phyloP scores from a whole-genome alignment of 169 alveolate genomes.

The Theileria annulata region DNA sequence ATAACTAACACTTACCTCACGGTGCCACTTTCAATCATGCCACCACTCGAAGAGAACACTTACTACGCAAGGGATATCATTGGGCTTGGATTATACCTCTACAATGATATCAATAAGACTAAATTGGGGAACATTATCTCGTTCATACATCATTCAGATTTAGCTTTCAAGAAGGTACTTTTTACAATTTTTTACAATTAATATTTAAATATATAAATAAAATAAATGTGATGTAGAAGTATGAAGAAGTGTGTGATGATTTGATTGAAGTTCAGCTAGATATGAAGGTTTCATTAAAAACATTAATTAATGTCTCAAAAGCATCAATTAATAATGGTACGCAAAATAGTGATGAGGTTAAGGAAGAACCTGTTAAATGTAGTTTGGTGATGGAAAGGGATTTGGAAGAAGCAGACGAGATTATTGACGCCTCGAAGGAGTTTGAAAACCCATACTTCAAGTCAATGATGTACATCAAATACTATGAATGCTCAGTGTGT shows the following conservation, averaged over 20 bases:
- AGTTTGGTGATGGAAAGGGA: conserved; percentile 47
- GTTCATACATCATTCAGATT: conserved; percentile 44
- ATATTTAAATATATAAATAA: not conserved
- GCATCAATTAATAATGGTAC: not conserved
- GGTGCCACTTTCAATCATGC: conserved; percentile 40
- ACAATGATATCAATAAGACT: conserved; percentile 45
- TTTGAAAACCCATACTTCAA: conserved; percentile 28
- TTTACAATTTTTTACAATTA: not conserved
- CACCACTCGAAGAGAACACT: conserved; percentile 58
- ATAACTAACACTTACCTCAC: conserved; percentile 48
- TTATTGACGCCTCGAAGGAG: conserved; percentile 48
- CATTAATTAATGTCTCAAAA: conserved; percentile 27
- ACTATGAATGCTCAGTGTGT: conserved; percentile 43
- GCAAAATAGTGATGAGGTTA: not conserved
- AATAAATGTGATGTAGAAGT: conserved; percentile 15
- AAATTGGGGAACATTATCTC: conserved; percentile 56
- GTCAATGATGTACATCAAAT: conserved; percentile 51
- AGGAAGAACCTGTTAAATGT: not conserved
- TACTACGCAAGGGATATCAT: conserved; percentile 52
- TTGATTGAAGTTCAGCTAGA: conserved; percentile 62
- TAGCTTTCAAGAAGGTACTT: conserved; percentile 27
- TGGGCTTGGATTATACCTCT: conserved; percentile 35
- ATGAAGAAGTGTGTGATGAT: conserved; percentile 42
- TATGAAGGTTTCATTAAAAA: conserved; percentile 33
- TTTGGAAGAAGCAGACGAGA: conserved; percentile 56